Evolutionary conservation across 2,329 filamentous ascomycete species (phyloP).

Genomic region (Talaromyces sp.): DNA sequence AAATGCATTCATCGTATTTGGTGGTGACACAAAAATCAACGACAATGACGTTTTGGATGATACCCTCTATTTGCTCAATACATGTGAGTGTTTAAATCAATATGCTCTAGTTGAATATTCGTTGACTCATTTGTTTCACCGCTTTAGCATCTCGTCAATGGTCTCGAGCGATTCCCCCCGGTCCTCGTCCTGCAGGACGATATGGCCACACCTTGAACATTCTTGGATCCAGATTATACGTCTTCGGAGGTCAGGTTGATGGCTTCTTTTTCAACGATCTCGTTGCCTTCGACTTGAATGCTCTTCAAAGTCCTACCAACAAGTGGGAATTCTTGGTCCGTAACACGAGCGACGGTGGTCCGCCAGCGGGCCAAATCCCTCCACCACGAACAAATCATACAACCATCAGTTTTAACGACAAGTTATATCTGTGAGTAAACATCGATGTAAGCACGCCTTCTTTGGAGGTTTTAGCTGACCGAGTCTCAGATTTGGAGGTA

Average conservation of each 20-base stretch:
- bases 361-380: constrained; percentile 65
- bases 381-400: constrained; percentile 93
- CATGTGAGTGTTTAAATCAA: constrained; percentile 65
- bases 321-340: constrained; percentile 90
- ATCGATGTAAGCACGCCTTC: constrained; percentile 5
- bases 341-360: constrained; percentile 60
- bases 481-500: constrained; percentile 78
- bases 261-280: constrained; percentile 98
- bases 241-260: constrained; percentile 96
- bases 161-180: constrained; percentile 88
- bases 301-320: constrained; percentile 84
- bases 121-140: background rate
- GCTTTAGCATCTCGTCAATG: constrained; percentile 86
- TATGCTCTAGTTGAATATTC: constrained; percentile 14
- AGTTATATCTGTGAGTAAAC: constrained; percentile 76
- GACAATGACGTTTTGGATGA: constrained; percentile 89
- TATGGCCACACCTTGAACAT: constrained; percentile 98
- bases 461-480: background rate
- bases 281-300: constrained; percentile 91
- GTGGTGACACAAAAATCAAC: constrained; percentile 95
- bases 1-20: constrained; percentile 98
- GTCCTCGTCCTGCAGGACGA: constrained; percentile 78
- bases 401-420: constrained; percentile 86
- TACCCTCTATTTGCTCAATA: constrained; percentile 93
- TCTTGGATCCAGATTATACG: constrained; percentile 91